These are phyloP conservation scores for Fusarium humuli DNA, from an alignment of 2,329 filamentous ascomycete genomes.

Conservation along the genomic window DNA sequence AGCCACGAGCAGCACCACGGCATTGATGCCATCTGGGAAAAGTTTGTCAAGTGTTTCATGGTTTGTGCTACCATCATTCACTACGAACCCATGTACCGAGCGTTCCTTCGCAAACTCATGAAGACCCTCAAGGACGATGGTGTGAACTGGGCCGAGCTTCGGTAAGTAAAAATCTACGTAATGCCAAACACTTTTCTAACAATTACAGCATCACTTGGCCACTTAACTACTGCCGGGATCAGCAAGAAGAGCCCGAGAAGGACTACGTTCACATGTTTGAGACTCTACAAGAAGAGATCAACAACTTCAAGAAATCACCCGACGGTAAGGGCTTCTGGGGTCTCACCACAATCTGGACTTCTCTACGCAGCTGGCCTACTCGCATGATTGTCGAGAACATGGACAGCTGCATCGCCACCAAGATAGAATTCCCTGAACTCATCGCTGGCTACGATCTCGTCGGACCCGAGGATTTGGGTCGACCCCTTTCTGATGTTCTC, in stretches of 20 bases:
- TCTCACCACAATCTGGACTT: conserved; percentile 85
- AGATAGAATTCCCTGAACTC: conserved; percentile 80
- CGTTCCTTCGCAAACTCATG: conserved; percentile 79
- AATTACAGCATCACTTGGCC: conserved; percentile 73
- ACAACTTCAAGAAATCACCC: conserved; percentile 76
- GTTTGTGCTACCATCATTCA: conserved; percentile 80
- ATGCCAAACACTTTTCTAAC: conserved; percentile 14
- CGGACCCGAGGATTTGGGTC: conserved; percentile 84
- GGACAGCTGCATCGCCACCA: conserved; percentile 87
- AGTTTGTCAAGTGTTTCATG: conserved; percentile 80
- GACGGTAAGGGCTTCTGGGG: conserved; percentile 86
- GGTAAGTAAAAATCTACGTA: conserved; percentile 50
- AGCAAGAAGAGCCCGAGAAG: conserved; percentile 72
- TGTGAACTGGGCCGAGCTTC: conserved; percentile 85
- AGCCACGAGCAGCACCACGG: conserved; percentile 84
- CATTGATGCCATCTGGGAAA: conserved; percentile 84
- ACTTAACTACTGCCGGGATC: conserved; percentile 74
- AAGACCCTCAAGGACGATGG: conserved; percentile 80
- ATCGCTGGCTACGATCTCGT: conserved; percentile 92
- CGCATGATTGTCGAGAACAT: conserved; percentile 80
- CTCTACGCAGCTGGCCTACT: conserved; percentile 72
- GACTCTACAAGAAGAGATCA: conserved; percentile 81
- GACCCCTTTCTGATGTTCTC: conserved; percentile 79
- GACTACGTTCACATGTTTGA: conserved; percentile 78
- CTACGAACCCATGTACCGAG: conserved; percentile 90